A percentile compares a stretch with the other conserved stretches of the same genome.
phyloP scores from a whole-genome alignment of 2,329 filamentous ascomycete genomes.

The Aciculosporium take region DNA sequence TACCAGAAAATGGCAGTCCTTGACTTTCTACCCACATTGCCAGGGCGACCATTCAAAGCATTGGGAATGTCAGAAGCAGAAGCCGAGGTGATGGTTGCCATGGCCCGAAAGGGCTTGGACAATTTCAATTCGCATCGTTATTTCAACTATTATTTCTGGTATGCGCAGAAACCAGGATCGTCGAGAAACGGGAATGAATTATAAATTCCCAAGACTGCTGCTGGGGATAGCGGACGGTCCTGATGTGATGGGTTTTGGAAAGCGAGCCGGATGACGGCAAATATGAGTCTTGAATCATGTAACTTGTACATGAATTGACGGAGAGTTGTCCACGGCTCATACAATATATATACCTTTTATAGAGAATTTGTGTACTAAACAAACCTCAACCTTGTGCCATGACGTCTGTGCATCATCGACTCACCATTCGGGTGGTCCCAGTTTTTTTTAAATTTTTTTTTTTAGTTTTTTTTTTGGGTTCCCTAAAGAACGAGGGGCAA shows the following conservation, averaged over 20 bases:
- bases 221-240: no score
- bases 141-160: conserved; percentile 22
- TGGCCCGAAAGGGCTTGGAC: conserved; percentile 13
- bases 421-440: not conserved
- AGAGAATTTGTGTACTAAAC: not conserved
- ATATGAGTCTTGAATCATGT: not conserved
- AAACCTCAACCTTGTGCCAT: not conserved
- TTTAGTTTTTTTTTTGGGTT: not conserved
- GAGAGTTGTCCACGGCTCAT: no score
- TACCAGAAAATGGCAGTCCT: conserved; percentile 24
- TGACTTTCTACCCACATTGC: conserved; percentile 22
- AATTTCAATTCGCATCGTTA: conserved; percentile 20
- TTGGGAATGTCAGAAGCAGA: conserved; percentile 15
- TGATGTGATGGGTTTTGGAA: not conserved
- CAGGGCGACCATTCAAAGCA: conserved; percentile 20
- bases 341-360: not conserved
- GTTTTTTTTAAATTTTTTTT: not conserved
- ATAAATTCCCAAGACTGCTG: not conserved
- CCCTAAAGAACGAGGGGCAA: no score
- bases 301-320: not conserved
- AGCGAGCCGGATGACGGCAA: not conserved
- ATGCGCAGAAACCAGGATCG: conserved; percentile 19
- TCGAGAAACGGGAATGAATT: not conserved
- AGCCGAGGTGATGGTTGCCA: conserved; percentile 15
- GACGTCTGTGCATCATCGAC: not conserved